Percentiles rank a stretch among this genome's conserved stretches.
Evolutionary conservation across 495 filamentous ascomycete species (phyloP).

Genomic region (Hyaloscypha finlandica): DNA sequence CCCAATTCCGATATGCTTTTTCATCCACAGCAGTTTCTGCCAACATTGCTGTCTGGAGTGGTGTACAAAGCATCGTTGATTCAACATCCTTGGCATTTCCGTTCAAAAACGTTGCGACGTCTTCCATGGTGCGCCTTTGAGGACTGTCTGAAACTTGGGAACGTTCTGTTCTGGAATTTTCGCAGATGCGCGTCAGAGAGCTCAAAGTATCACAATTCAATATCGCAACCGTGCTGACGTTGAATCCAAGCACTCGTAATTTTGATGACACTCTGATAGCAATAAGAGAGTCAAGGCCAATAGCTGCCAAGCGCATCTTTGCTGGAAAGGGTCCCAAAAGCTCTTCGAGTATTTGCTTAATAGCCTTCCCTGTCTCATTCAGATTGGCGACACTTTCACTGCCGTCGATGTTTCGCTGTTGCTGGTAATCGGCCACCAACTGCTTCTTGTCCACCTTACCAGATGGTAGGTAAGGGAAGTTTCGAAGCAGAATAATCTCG

Average conservation of each 20-base stretch:
- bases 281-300: conserved; percentile 71
- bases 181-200: conserved; percentile 19
- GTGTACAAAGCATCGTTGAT: conserved; percentile 61
- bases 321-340: conserved; percentile 48
- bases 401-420: conserved; percentile 19
- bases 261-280: conserved; percentile 67
- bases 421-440: conserved; percentile 58
- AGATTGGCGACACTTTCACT: conserved; percentile 35
- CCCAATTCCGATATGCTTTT: conserved; percentile 72
- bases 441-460: conserved; percentile 74
- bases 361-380: conserved; percentile 43
- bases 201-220: conserved; percentile 52
- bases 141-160: background rate
- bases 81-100: conserved; percentile 41
- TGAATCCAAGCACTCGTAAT: conserved; percentile 54
- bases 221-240: conserved; percentile 55
- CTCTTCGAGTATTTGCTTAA: conserved; percentile 47
- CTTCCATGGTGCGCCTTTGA: background rate
- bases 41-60: conserved; percentile 77
- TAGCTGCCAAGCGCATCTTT: conserved; percentile 47
- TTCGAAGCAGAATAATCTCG: conserved; percentile 59
- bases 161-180: conserved; percentile 7
- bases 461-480: conserved; percentile 71
- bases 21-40: conserved; percentile 58
- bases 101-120: conserved; percentile 15